Evolutionary conservation across 78 protist species (phyloP).

Genomic region (Dictyostelium capitatum): DNA sequence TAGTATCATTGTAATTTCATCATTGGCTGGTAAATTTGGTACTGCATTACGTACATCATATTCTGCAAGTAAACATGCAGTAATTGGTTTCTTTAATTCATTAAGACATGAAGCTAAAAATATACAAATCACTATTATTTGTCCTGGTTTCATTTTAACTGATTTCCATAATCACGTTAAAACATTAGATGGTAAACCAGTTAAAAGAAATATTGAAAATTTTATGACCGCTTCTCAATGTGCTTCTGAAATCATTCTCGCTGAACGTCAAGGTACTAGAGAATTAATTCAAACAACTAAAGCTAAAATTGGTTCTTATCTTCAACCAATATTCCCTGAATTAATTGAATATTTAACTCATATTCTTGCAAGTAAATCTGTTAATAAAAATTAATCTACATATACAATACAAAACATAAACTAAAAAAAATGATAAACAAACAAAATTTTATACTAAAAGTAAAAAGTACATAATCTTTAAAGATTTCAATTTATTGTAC

Average conservation of each 20-base stretch:
- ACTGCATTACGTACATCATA: constrained; percentile 81
- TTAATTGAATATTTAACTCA: constrained; percentile 45
- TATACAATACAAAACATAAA: too few relatives aligned
- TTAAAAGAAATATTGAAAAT: constrained; percentile 39
- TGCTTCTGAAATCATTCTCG: constrained; percentile 18
- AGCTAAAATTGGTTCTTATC: constrained; percentile 51
- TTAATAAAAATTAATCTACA: too few relatives aligned
- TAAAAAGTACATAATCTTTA: not conserved
- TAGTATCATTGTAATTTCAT: constrained; percentile 54
- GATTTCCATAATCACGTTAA: constrained; percentile 33
- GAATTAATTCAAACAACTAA: constrained; percentile 42
- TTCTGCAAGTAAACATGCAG: constrained; percentile 86
- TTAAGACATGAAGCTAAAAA: constrained; percentile 56
- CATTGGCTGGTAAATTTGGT: constrained; percentile 84
- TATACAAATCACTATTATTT: constrained; percentile 48
- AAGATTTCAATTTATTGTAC: not conserved
- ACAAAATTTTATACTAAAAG: not conserved
- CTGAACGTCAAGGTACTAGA: constrained; percentile 45
- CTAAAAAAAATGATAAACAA: not conserved
- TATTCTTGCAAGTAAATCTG: constrained; percentile 14
- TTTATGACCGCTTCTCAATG: constrained; percentile 67
- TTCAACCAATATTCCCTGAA: constrained; percentile 49
- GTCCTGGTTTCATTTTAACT: constrained; percentile 80
- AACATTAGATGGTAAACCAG: constrained; percentile 37
- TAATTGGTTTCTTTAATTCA: constrained; percentile 84